Conservation (phyloP, 352 stramenopile species). For the Discostella stelligera region DNA sequence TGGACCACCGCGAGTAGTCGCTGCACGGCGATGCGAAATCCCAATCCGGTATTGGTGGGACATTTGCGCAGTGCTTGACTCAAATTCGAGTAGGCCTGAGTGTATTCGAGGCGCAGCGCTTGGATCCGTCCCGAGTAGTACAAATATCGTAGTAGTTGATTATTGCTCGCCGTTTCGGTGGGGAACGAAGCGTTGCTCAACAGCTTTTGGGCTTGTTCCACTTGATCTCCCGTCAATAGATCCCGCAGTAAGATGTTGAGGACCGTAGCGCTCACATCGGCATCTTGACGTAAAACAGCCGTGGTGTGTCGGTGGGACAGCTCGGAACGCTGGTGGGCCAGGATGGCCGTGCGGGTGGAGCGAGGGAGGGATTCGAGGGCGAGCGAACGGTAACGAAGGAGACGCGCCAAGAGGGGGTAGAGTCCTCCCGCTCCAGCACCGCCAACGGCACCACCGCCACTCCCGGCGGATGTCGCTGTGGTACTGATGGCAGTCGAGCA, state of each 20-base stretch:
- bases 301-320: slow-evolving; percentile 71
- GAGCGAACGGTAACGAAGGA: slow-evolving; percentile 74
- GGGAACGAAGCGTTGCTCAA: slow-evolving; percentile 80
- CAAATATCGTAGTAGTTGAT: slow-evolving; percentile 97
- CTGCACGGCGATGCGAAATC: slow-evolving; percentile 94
- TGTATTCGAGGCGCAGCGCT: slow-evolving; percentile 97
- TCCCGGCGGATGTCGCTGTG: background rate
- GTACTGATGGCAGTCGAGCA: background rate
- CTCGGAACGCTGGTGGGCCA: slow-evolving; percentile 48
- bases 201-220: slow-evolving; percentile 82
- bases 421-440: slow-evolving; percentile 44
- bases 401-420: slow-evolving; percentile 66
- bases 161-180: slow-evolving; percentile 90
- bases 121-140: slow-evolving; percentile 96
- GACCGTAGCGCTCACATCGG: slow-evolving; percentile 69
- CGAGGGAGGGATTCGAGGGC: slow-evolving; percentile 45
- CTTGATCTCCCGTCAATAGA: slow-evolving; percentile 66
- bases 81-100: slow-evolving; percentile 93
- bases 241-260: slow-evolving; percentile 79
- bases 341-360: background rate
- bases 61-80: slow-evolving; percentile 95
- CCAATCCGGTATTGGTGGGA: slow-evolving; percentile 92
- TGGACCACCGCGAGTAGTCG: slow-evolving; percentile 96
- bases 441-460: background rate
- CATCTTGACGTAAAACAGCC: slow-evolving; percentile 67